Evolutionary conservation across 2,329 filamentous ascomycete species (phyloP).

Genomic region (Xylaria sp.): DNA sequence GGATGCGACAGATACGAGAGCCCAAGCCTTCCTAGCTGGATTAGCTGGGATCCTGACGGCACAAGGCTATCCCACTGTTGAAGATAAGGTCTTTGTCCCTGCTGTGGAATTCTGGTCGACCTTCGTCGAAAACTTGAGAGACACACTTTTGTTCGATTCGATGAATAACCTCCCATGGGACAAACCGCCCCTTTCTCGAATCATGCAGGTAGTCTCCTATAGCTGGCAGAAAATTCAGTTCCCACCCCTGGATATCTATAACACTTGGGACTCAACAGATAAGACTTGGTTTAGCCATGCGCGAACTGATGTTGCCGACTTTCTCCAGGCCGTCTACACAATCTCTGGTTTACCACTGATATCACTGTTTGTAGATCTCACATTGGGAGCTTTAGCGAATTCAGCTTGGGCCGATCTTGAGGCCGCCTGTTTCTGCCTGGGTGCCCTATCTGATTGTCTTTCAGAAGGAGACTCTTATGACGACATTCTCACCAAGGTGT

Average conservation of each 20-base stretch:
- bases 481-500: constrained; percentile 67
- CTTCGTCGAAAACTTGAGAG: constrained; percentile 75
- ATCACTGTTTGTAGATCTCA: constrained; percentile 65
- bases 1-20: constrained; percentile 60
- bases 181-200: constrained; percentile 63
- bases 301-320: constrained; percentile 80
- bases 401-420: constrained; percentile 69
- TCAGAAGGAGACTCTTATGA: constrained; percentile 68
- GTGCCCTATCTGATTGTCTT: constrained; percentile 73
- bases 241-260: constrained; percentile 66
- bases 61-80: constrained; percentile 72
- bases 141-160: constrained; percentile 62
- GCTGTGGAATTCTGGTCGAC: constrained; percentile 84
- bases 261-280: constrained; percentile 75
- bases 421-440: constrained; percentile 70
- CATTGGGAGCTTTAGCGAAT: constrained; percentile 59
- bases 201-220: constrained; percentile 72
- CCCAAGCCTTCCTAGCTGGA: constrained; percentile 63
- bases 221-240: constrained; percentile 77
- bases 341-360: constrained; percentile 67
- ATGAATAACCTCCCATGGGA: constrained; percentile 64
- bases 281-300: constrained; percentile 75
- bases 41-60: constrained; percentile 73
- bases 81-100: constrained; percentile 79
- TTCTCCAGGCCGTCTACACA: constrained; percentile 77